Conservation (phyloP, 257 asterid species). For the Ballota nigra region DNA sequence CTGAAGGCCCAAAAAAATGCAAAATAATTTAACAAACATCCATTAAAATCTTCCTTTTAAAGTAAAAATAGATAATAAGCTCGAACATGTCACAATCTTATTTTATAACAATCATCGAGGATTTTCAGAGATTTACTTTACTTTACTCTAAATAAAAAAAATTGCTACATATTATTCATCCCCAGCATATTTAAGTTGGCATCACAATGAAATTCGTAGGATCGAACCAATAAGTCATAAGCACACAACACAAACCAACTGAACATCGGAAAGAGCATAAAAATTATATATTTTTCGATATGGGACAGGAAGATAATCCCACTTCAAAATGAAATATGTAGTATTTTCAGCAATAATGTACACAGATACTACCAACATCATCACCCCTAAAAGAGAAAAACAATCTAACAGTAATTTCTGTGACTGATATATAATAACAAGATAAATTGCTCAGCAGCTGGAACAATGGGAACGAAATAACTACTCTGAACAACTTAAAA, state of each 20-base stretch:
- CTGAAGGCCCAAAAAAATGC: too few species aligned
- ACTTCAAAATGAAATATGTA: constrained; percentile 11
- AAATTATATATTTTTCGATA: not conserved
- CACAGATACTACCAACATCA: not conserved
- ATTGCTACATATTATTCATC: too few species aligned
- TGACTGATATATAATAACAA: not conserved
- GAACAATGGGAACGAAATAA: constrained; percentile 14
- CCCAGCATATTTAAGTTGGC: too few species aligned
- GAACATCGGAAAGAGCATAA: not conserved
- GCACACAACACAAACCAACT: not conserved
- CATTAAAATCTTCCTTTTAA: too few species aligned
- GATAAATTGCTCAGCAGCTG: not conserved
- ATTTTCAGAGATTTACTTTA: too few species aligned
- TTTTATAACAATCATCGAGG: too few species aligned
- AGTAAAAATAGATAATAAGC: too few species aligned
- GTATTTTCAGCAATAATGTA: not conserved
- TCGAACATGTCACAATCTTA: too few species aligned
- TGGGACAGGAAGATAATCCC: not conserved
- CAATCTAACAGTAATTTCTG: not conserved
- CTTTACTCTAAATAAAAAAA: too few species aligned
- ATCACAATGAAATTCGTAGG: too few species aligned
- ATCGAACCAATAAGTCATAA: too few species aligned
- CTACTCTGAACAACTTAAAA: constrained; percentile 20
- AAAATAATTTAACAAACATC: too few species aligned
- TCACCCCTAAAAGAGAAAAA: not conserved